Evolutionary conservation across 805 yeast genomes (phyloP).

Genomic region (Ogataea sp.): DNA sequence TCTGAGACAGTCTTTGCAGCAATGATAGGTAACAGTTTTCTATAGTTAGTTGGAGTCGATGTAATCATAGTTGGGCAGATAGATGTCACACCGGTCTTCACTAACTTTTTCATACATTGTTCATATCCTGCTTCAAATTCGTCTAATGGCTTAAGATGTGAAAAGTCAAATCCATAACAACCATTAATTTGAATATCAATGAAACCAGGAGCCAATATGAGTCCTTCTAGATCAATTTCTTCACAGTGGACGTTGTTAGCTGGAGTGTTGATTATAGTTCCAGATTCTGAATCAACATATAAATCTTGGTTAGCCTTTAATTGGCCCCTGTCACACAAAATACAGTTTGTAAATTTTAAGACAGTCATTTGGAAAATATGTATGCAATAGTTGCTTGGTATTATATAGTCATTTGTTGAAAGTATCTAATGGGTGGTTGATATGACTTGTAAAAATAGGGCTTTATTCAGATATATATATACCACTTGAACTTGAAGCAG

Average conservation of each 20-base stretch:
- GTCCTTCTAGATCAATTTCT: slow-evolving; percentile 38
- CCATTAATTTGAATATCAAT: slow-evolving; percentile 54
- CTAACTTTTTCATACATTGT: slow-evolving; percentile 36
- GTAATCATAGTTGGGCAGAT: slow-evolving; percentile 52
- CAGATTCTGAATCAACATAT: slow-evolving; percentile 33
- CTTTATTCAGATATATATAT: too few species aligned
- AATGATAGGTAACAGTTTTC: slow-evolving; percentile 36
- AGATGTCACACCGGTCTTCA: slow-evolving; percentile 46
- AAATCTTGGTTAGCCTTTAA: slow-evolving; percentile 29
- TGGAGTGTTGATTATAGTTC: slow-evolving; percentile 31
- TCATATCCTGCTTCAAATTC: slow-evolving; percentile 29
- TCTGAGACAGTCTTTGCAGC: slow-evolving; percentile 23
- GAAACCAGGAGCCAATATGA: slow-evolving; percentile 45
- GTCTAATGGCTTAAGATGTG: slow-evolving; percentile 27
- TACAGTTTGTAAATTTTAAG: slow-evolving; percentile 31
- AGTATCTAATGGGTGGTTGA: too few species aligned
- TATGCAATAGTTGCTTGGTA: too few species aligned
- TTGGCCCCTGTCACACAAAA: slow-evolving; percentile 33
- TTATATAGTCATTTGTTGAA: too few species aligned
- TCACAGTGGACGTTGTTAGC: slow-evolving; percentile 7
- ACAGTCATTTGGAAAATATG: too few species aligned
- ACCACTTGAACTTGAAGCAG: too few species aligned
- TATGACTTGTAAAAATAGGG: too few species aligned
- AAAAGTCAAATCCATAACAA: slow-evolving; percentile 46
- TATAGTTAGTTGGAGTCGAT: slow-evolving; percentile 40